Evolutionary conservation across 2,329 filamentous ascomycete genomes (phyloP).

Genomic region (Pestalotiopsis sp.): DNA sequence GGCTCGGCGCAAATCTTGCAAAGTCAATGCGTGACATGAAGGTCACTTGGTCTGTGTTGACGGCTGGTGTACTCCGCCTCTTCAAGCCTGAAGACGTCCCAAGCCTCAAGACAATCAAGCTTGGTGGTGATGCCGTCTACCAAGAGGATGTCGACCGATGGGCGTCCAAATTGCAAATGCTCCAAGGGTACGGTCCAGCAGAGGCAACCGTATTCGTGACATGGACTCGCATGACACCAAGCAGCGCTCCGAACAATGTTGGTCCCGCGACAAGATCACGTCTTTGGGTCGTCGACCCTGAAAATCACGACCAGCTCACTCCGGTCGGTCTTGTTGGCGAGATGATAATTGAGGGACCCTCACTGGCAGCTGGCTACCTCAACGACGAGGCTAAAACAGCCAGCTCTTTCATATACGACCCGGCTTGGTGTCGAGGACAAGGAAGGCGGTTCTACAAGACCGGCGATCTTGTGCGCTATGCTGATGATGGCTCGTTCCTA

Average conservation of each 20-base stretch:
- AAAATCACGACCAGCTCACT: conserved; percentile 15
- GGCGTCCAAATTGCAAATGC: neutral
- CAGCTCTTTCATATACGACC: conserved; percentile 13
- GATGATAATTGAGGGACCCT: conserved; percentile 18
- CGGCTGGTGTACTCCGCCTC: conserved; percentile 1
- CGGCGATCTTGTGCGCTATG: conserved; percentile 40
- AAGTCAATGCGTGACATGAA: conserved; percentile 11
- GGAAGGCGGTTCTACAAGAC: conserved; percentile 37
- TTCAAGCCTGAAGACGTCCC: conserved; percentile 12
- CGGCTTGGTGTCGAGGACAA: conserved; percentile 16
- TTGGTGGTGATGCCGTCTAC: conserved; percentile 11
- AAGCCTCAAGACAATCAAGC: conserved; percentile 5
- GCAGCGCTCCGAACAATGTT: conserved; percentile 6
- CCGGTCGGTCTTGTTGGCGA: conserved; percentile 19
- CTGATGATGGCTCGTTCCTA: conserved; percentile 31
- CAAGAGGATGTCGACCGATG: conserved; percentile 9
- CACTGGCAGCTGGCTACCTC: conserved; percentile 17
- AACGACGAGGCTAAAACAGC: conserved; percentile 16
- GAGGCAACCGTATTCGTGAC: conserved; percentile 7
- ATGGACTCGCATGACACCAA: neutral
- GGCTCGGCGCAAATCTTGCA: neutral
- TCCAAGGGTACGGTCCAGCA: conserved; percentile 9
- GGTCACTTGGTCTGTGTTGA: conserved; percentile 7
- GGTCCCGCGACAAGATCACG: neutral
- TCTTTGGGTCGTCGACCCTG: conserved; percentile 16